Conservation (phyloP, 2,329 filamentous ascomycete genomes). For the Epichloe gansuensis region DNA sequence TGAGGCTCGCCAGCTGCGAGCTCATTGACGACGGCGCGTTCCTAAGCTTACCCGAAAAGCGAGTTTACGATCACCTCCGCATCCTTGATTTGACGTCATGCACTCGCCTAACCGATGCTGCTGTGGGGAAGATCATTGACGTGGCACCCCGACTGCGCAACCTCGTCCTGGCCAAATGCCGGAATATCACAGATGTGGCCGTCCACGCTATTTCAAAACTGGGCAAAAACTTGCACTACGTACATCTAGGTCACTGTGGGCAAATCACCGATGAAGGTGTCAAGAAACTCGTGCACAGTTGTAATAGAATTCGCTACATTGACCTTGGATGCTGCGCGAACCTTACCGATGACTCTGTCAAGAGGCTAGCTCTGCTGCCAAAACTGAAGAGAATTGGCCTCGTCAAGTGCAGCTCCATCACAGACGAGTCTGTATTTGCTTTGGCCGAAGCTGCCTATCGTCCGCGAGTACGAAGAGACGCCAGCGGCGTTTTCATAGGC, state of each 20-base stretch:
- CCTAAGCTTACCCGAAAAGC: constrained; percentile 56
- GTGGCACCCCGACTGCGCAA: constrained; percentile 83
- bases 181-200: constrained; percentile 79
- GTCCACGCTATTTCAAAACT: constrained; percentile 79
- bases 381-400: constrained; percentile 91
- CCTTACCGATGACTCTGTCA: constrained; percentile 79
- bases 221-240: constrained; percentile 92
- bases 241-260: constrained; percentile 87
- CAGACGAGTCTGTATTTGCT: constrained; percentile 76
- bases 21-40: constrained; percentile 84
- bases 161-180: constrained; percentile 87
- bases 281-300: constrained; percentile 67
- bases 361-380: constrained; percentile 70
- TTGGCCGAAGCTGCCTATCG: constrained; percentile 59
- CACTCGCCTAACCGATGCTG: constrained; percentile 68
- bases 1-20: constrained; percentile 75
- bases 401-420: constrained; percentile 87
- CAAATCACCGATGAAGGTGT: constrained; percentile 86
- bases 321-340: constrained; percentile 90
- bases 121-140: constrained; percentile 77
- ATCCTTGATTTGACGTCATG: constrained; percentile 93
- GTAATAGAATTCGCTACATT: constrained; percentile 93
- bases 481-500: constrained; percentile 32
- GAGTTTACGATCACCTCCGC: constrained; percentile 69
- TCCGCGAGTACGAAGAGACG: constrained; percentile 35